phyloP scores from a whole-genome alignment of 768 basidiomycete species.

The Rhizopogon roseolus region DNA sequence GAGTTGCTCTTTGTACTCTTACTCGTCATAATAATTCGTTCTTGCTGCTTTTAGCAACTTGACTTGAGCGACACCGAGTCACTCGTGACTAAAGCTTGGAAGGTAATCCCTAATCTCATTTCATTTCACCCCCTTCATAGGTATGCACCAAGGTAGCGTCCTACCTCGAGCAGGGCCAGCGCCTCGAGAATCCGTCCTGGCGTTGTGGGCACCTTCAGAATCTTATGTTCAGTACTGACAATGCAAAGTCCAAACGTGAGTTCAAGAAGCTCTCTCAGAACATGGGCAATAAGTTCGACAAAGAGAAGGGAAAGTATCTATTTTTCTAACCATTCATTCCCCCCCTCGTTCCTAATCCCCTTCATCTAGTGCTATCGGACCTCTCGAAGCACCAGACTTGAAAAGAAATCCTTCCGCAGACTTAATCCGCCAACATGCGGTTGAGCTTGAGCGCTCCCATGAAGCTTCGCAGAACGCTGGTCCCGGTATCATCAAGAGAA shows the following conservation, averaged over 20 bases:
- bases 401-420: slow-evolving; percentile 76
- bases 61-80: slow-evolving; percentile 81
- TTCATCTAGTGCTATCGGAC: slow-evolving; percentile 65
- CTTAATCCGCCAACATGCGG: slow-evolving; percentile 75
- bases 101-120: slow-evolving; percentile 41
- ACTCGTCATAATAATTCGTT: slow-evolving; percentile 35
- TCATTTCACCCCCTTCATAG: slow-evolving; percentile 28
- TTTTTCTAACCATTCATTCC: neutral
- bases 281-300: slow-evolving; percentile 91
- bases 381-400: slow-evolving; percentile 81
- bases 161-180: slow-evolving; percentile 86
- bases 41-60: slow-evolving; percentile 87
- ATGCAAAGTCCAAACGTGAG: slow-evolving; percentile 81
- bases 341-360: slow-evolving; percentile 13
- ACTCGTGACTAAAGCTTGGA: slow-evolving; percentile 89
- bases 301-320: slow-evolving; percentile 84
- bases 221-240: slow-evolving; percentile 87
- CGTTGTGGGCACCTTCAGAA: slow-evolving; percentile 90
- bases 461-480: slow-evolving; percentile 59
- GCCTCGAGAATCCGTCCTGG: slow-evolving; percentile 91
- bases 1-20: slow-evolving; percentile 10
- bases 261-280: slow-evolving; percentile 84
- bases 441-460: slow-evolving; percentile 75
- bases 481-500: slow-evolving; percentile 75
- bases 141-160: slow-evolving; percentile 89